Conservation (phyloP, 2,329 filamentous ascomycete genomes). For the Pseudogymnoascus verrucosus region DNA sequence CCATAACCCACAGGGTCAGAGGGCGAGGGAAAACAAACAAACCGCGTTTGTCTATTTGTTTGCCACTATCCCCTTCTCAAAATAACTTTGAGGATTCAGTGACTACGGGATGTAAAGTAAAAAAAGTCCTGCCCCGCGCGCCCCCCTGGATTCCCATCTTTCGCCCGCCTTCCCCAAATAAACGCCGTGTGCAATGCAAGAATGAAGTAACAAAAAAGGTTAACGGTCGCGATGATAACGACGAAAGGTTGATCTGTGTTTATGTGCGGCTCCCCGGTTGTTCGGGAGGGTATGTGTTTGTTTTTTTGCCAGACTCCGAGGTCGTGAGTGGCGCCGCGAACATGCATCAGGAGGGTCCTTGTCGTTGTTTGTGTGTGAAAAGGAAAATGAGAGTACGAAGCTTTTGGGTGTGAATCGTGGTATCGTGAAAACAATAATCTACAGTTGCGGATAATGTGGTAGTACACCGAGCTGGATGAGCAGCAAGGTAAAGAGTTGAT, state of each 20-base stretch:
- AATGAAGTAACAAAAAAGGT: not conserved
- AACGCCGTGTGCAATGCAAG: not conserved
- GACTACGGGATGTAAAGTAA: not conserved
- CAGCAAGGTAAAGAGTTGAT: slow-evolving; percentile 3
- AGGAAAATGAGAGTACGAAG: not conserved
- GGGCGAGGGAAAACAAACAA: not conserved
- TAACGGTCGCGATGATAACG: slow-evolving; percentile 10
- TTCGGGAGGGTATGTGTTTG: slow-evolving; percentile 9
- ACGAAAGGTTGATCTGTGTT: not conserved
- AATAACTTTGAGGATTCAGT: not conserved
- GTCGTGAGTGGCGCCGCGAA: slow-evolving; percentile 9
- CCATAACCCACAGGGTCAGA: not conserved
- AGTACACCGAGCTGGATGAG: slow-evolving; percentile 8
- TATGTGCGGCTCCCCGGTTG: not conserved
- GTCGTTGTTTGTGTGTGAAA: not conserved
- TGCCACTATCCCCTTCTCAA: not conserved
- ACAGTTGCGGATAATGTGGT: slow-evolving; percentile 23
- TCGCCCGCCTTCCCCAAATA: not conserved
- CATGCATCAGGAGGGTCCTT: not conserved
- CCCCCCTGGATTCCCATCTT: not conserved
- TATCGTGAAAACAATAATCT: slow-evolving; percentile 36
- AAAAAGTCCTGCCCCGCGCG: not conserved
- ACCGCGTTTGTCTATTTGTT: not conserved
- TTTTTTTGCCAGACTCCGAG: slow-evolving; percentile 18
- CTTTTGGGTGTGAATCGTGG: slow-evolving; percentile 31